Evolutionary conservation across 192 early-diverging fungal genomes (phyloP).

Genomic region (Lobosporangium transversale): DNA sequence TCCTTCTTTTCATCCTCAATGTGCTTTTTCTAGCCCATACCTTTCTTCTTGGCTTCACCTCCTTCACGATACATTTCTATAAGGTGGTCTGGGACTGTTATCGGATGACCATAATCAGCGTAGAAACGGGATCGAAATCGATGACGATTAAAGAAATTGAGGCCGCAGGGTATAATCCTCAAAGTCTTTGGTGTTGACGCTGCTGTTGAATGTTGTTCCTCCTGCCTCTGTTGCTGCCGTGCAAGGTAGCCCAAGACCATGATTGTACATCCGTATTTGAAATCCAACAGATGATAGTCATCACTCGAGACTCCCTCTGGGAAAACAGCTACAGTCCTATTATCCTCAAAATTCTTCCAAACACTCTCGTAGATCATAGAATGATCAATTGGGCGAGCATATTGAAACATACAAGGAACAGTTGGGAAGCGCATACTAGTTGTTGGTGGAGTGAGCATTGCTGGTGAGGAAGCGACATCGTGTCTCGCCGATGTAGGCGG

Average conservation of each 20-base stretch:
- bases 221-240: too few species aligned
- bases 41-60: conserved; percentile 48
- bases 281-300: conserved; percentile 53
- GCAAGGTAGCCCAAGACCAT: conserved; percentile 57
- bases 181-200: too few species aligned
- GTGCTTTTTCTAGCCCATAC: conserved; percentile 8
- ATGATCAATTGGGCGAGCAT: conserved; percentile 47
- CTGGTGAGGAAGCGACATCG: not conserved
- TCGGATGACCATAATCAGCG: conserved; percentile 42
- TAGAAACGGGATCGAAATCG: conserved; percentile 57
- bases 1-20: too few species aligned
- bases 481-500: not conserved
- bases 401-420: conserved; percentile 41
- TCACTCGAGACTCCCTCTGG: conserved; percentile 56
- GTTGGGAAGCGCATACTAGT: conserved; percentile 24
- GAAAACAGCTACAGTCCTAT: conserved; percentile 49
- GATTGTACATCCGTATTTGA: conserved; percentile 58
- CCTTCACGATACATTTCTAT: conserved; percentile 49
- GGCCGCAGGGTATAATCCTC: conserved; percentile 54
- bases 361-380: conserved; percentile 54
- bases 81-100: conserved; percentile 43
- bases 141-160: conserved; percentile 60
- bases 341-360: conserved; percentile 53
- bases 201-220: conserved; percentile 31
- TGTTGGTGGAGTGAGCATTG: not conserved